Percentiles rank a stretch among this genome's conserved stretches.
Evolutionary conservation across 371 early-diverging fungal species (phyloP).

Genomic region (Circinella minor): DNA sequence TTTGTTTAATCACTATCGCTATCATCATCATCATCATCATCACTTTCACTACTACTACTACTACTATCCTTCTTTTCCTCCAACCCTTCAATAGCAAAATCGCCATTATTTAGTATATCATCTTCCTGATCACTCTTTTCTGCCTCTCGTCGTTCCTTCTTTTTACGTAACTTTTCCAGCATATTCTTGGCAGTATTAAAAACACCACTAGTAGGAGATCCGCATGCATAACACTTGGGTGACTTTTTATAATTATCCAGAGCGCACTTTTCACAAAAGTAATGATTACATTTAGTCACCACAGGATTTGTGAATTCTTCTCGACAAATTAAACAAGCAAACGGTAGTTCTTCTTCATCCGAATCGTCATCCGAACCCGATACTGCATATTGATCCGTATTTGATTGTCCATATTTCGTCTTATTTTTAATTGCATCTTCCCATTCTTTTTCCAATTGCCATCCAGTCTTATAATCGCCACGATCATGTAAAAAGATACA

Average conservation of each 20-base stretch:
- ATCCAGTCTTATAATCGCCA: conserved; percentile 94
- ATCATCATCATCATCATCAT: conserved; percentile 19
- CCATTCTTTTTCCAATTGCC: conserved; percentile 96
- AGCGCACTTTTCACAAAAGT: conserved; percentile 96
- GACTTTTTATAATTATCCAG: conserved; percentile 77
- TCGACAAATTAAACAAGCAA: conserved; percentile 93
- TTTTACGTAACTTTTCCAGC: conserved; percentile 65
- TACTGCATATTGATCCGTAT: conserved; percentile 57
- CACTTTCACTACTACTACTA: conserved; percentile 19
- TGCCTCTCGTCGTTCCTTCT: conserved; percentile 34
- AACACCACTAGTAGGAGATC: conserved; percentile 81
- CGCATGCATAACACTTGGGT: conserved; percentile 93
- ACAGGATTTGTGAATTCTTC: conserved; percentile 87
- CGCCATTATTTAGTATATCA: conserved; percentile 37
- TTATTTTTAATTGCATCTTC: conserved; percentile 81
- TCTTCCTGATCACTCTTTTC: conserved; percentile 31
- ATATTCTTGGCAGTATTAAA: conserved; percentile 88
- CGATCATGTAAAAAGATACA: conserved; percentile 98
- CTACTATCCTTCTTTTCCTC: conserved; percentile 22
- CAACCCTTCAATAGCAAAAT: conserved; percentile 39
- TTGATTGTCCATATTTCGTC: conserved; percentile 48
- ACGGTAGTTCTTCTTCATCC: conserved; percentile 77
- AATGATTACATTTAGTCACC: conserved; percentile 92
- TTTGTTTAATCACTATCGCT: neutral
- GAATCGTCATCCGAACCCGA: conserved; percentile 60